Base-by-base conservation (phyloP, 768 basidiomycete species). In the Boletus sp. region DNA sequence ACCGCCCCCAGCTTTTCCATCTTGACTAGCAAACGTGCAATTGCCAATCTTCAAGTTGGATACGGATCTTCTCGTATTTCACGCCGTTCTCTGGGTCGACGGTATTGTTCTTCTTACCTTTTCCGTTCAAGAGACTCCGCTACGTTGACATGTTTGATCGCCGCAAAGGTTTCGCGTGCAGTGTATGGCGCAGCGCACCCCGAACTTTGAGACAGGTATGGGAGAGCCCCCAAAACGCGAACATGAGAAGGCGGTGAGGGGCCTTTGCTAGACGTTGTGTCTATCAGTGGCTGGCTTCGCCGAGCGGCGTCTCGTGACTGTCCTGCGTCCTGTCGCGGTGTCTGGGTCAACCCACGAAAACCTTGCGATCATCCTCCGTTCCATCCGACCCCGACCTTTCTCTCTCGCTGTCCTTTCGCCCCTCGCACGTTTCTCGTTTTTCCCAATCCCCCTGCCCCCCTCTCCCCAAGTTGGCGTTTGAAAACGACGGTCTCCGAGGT, bases 11-110 rank as follows among this genome's bases (percentile, higher is more conserved):
- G 13, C 11, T 19, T 27, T 8, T 17, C 17, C 13, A 10, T 39
- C 21, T 35, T 47, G 29, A 50, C 41, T 33, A 10, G 9, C 30
- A 11, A 9, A 45, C 47, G 7, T 19, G 25, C 11, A 38, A 62
- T 55, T 61, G 34, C 54, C 54, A 52, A 52, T 61, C 21, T 19
- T 39, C 21, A 25, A 25, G 58, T 48, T 40, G 30, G 23, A 40
- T 33, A 34, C 39, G 35, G 54, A 25, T n/a, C 38, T 49, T 41
- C 40, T 48, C 25, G n/a, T 10, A 33, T 15, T 34, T 2, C 29
- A 25, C n/a, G 49, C 41, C 46, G 33, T 39, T 25, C 21, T 34
- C 27, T 50, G 40, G 44, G n/a, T 29, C 19, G 19, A 27, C 13
- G 11, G n/a, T 58, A 50, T 59, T 48, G 56, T 61, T 58, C 21